Evolutionary conservation across 441 rosid species (phyloP).

Genomic region (Arabidopsis hybrid): DNA sequence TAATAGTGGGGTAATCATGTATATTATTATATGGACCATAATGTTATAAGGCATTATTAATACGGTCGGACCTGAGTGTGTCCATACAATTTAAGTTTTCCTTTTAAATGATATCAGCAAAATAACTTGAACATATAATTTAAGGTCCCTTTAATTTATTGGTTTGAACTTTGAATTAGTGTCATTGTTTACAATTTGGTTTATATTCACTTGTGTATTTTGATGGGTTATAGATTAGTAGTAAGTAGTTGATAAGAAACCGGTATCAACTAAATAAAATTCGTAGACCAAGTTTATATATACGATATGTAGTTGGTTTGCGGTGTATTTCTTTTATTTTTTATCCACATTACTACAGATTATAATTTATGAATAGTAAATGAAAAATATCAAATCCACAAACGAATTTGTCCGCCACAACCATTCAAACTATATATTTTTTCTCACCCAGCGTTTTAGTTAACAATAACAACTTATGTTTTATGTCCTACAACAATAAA

Average conservation of each 20-base stretch:
- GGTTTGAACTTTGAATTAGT: neutral
- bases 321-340: too few species aligned
- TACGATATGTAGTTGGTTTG: too few species aligned
- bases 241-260: neutral
- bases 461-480: too few species aligned
- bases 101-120: neutral
- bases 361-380: too few species aligned
- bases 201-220: neutral
- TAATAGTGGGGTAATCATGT: neutral
- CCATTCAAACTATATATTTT: too few species aligned
- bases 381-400: too few species aligned
- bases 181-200: neutral
- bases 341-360: too few species aligned
- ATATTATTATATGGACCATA: neutral
- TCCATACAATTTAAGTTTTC: neutral
- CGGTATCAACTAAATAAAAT: neutral
- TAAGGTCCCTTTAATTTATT: too few species aligned
- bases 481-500: too few species aligned
- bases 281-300: too few species aligned
- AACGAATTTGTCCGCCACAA: too few species aligned
- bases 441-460: too few species aligned
- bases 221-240: neutral
- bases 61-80: neutral
- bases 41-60: neutral
- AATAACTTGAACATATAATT: neutral